A percentile compares a stretch with the other conserved stretches of the same genome.
Conservation (phyloP, 2,329 filamentous ascomycete genomes). For the Colletotrichum kahawae region DNA sequence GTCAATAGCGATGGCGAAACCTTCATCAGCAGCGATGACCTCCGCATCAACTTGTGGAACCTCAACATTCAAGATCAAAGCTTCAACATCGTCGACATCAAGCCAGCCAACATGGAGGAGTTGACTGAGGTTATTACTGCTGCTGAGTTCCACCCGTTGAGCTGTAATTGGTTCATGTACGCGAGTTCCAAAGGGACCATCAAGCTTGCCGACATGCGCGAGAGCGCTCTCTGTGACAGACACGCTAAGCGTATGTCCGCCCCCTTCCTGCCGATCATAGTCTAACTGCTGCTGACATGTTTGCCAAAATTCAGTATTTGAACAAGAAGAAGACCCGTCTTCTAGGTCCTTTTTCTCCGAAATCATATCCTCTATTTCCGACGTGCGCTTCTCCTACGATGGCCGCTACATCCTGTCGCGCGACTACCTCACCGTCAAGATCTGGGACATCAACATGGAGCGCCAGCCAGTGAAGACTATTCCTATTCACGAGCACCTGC, state of each 20-base stretch:
- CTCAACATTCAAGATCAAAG: constrained; percentile 99
- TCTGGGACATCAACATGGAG: constrained; percentile 99
- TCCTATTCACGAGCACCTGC: constrained; percentile 95
- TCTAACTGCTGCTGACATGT: background rate
- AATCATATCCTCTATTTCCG: constrained; percentile 99
- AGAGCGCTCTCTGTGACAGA: constrained; percentile 94
- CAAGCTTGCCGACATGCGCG: constrained; percentile 97
- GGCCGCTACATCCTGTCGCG: constrained; percentile 96
- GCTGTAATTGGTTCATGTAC: constrained; percentile 99
- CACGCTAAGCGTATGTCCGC: constrained; percentile 84
- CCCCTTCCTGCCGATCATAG: background rate
- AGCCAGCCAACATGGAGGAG: constrained; percentile 99
- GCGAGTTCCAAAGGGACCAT: constrained; percentile 99
- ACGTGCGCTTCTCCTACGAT: constrained; percentile 96
- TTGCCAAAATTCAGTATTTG: constrained; percentile 72
- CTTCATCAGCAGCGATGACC: constrained; percentile 97
- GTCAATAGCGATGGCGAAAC: constrained; percentile 99
- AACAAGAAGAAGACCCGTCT: constrained; percentile 97
- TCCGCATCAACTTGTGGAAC: constrained; percentile 98
- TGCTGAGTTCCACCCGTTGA: constrained; percentile 94
- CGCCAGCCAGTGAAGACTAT: constrained; percentile 97
- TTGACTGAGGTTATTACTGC: constrained; percentile 98
- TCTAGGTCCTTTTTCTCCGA: constrained; percentile 99
- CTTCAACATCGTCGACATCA: constrained; percentile 99
- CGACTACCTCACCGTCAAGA: constrained; percentile 98